A percentile compares a stretch with the other conserved stretches of the same genome.
phyloP scores from a whole-genome alignment of 106 monocot species.

The Gastrodia elata region DNA sequence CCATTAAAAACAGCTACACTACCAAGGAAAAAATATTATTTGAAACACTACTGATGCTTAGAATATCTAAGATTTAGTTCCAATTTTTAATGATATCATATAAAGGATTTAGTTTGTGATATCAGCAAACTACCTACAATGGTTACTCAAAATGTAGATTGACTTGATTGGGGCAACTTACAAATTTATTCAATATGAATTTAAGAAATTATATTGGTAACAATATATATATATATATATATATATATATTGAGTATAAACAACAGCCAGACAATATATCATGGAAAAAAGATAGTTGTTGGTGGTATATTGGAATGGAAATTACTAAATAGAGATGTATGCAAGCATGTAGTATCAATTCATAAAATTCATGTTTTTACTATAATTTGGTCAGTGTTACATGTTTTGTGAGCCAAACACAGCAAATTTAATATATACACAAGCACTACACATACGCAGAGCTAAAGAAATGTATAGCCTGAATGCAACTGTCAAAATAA shows the following conservation, averaged over 20 bases:
- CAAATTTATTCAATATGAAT: background rate
- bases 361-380: too few species aligned
- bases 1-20: background rate
- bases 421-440: too few species aligned
- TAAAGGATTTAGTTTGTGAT: too few species aligned
- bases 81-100: background rate
- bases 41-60: background rate
- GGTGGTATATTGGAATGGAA: background rate
- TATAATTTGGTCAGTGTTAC: too few species aligned
- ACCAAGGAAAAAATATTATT: background rate
- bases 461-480: too few species aligned
- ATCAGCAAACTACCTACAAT: background rate
- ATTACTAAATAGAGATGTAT: background rate
- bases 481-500: too few species aligned
- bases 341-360: background rate
- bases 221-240: background rate
- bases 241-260: background rate
- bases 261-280: background rate
- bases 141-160: background rate
- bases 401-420: too few species aligned
- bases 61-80: too few species aligned
- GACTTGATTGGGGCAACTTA: background rate
- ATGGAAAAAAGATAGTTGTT: background rate
- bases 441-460: too few species aligned
- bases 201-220: too few species aligned